Conservation (phyloP, 2,329 filamentous ascomycete species). For the Trichoderma guizhouense region DNA sequence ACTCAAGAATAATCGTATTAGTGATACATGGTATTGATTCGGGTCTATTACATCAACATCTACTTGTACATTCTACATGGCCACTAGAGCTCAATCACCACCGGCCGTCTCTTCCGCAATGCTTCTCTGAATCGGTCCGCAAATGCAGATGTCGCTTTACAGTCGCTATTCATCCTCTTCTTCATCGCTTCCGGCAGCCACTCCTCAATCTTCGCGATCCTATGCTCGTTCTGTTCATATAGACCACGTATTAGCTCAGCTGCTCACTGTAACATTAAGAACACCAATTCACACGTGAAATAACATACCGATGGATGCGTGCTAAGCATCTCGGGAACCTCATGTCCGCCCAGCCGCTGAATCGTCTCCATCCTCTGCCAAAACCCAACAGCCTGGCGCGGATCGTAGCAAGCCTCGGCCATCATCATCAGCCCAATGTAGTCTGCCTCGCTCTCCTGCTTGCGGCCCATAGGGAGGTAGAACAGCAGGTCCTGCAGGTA, state of each 20-base stretch:
- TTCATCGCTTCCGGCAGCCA: conserved; percentile 59
- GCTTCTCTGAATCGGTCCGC: conserved; percentile 52
- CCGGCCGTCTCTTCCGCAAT: conserved; percentile 34
- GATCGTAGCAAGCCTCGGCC: conserved; percentile 75
- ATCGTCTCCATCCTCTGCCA: conserved; percentile 63
- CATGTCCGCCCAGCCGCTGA: conserved; percentile 38
- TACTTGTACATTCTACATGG: neutral
- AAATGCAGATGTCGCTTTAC: conserved; percentile 49
- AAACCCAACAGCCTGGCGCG: conserved; percentile 61
- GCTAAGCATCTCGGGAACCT: conserved; percentile 67
- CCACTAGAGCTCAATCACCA: conserved; percentile 1
- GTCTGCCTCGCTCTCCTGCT: conserved; percentile 74
- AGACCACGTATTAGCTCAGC: neutral
- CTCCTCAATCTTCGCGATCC: conserved; percentile 62
- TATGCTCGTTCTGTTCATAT: conserved; percentile 50
- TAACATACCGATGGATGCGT: conserved; percentile 68
- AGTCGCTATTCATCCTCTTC: conserved; percentile 53
- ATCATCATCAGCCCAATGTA: conserved; percentile 82
- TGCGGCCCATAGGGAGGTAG: conserved; percentile 62
- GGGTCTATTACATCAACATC: neutral
- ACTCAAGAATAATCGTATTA: neutral
- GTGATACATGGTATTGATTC: neutral
- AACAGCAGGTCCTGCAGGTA: conserved; percentile 61
- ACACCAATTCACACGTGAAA: neutral
- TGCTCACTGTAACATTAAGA: neutral